These are phyloP conservation scores for Coniochaeta sp. DNA, from an alignment of 2,329 filamentous ascomycete genomes.

Conservation along the genomic window DNA sequence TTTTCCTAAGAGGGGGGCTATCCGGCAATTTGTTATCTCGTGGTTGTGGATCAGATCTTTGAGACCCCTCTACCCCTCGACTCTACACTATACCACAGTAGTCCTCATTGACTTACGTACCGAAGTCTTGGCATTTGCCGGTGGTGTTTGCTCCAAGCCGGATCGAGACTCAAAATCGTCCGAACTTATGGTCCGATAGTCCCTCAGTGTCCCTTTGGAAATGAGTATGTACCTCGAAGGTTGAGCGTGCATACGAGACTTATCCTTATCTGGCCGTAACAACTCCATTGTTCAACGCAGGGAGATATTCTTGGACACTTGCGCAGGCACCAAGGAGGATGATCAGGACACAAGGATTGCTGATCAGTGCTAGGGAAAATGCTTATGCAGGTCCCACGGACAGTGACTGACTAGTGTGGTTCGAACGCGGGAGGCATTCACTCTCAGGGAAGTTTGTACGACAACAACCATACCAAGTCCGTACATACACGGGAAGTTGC, in stretches of 20 bases:
- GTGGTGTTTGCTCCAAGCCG: not conserved
- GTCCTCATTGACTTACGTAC: not conserved
- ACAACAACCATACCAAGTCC: not conserved
- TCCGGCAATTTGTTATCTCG: not conserved
- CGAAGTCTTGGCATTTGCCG: not conserved
- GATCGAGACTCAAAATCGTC: not conserved
- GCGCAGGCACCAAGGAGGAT: not conserved
- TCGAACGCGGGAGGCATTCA: not conserved
- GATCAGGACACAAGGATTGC: not conserved
- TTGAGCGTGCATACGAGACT: not conserved
- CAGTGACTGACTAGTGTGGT: not conserved
- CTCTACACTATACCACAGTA: too few relatives aligned
- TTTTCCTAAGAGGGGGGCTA: not conserved
- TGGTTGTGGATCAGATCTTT: not conserved
- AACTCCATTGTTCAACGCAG: not conserved
- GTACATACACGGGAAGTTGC: not conserved
- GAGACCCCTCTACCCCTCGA: not conserved
- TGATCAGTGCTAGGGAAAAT: not conserved
- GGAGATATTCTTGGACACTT: constrained; percentile 1
- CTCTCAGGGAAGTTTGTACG: not conserved
- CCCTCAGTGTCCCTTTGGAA: not conserved
- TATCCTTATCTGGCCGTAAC: not conserved
- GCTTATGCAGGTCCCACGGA: not conserved
- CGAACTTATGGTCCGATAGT: not conserved
- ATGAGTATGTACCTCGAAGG: not conserved